Percentiles rank a stretch among this genome's conserved stretches.
Evolutionary conservation across 352 stramenopile genomes (phyloP).

Genomic region (Phytophthora litchii): DNA sequence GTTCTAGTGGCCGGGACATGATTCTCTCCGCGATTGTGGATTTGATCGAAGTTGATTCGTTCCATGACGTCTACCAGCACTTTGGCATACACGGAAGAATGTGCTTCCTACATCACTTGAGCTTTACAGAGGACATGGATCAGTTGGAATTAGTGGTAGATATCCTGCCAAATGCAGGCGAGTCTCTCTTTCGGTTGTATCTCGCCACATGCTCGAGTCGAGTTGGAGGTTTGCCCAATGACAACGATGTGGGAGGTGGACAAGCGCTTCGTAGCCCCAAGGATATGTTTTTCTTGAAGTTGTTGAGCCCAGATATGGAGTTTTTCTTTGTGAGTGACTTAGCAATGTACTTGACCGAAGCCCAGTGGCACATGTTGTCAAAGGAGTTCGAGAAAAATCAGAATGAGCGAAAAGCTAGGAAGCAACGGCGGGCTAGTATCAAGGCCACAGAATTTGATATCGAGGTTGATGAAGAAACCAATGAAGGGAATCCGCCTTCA

Average conservation of each 20-base stretch:
- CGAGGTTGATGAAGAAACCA: constrained; percentile 28
- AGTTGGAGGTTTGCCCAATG: constrained; percentile 19
- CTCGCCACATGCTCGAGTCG: constrained; percentile 45
- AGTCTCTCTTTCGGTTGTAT: constrained; percentile 72
- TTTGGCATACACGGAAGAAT: constrained; percentile 66
- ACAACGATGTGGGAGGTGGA: constrained; percentile 13
- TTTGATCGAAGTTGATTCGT: constrained; percentile 67
- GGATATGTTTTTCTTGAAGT: constrained; percentile 60
- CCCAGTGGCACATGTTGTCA: constrained; percentile 68
- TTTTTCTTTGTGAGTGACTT: constrained; percentile 79
- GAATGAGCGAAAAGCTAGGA: constrained; percentile 35
- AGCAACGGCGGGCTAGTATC: constrained; percentile 22
- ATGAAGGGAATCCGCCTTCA: constrained; percentile 11
- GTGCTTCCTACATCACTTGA: constrained; percentile 69
- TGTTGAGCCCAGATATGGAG: constrained; percentile 66
- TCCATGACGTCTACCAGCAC: constrained; percentile 67
- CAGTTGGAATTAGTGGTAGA: constrained; percentile 62
- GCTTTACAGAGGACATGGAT: constrained; percentile 53
- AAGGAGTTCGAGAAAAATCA: constrained; percentile 70
- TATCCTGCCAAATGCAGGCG: constrained; percentile 55
- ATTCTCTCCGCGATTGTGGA: constrained; percentile 71
- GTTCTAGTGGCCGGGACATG: constrained; percentile 77
- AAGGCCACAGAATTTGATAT: constrained; percentile 14
- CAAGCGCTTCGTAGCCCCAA: constrained; percentile 34
- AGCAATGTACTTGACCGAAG: constrained; percentile 56